Evolutionary conservation across 164 flowering plant genomes (phyloP).

Genomic region (Cinnamomum chago): DNA sequence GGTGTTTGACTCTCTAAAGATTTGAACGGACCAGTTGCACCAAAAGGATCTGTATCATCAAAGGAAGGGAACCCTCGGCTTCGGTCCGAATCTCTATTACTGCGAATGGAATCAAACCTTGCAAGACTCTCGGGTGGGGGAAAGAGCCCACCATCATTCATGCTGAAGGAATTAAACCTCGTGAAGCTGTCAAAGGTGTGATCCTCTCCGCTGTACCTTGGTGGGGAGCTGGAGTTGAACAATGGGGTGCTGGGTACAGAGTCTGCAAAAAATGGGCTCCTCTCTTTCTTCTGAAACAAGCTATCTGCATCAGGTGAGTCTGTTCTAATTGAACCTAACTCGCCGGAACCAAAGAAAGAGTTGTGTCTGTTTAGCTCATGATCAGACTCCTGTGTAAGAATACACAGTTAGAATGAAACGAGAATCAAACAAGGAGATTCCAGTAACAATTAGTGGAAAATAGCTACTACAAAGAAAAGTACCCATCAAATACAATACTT

Average conservation of each 20-base stretch:
- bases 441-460: background rate
- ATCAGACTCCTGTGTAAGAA: slow-evolving; percentile 44
- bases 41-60: slow-evolving; percentile 82
- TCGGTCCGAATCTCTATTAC: slow-evolving; percentile 32
- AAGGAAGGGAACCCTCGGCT: slow-evolving; percentile 43
- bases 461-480: background rate
- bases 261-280: slow-evolving; percentile 54
- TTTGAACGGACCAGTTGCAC: slow-evolving; percentile 72
- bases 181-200: slow-evolving; percentile 57
- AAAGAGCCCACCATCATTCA: slow-evolving; percentile 33
- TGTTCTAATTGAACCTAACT: slow-evolving; percentile 53
- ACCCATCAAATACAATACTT: too few relatives aligned
- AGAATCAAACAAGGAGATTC: background rate
- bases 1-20: slow-evolving; percentile 44
- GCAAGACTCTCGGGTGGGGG: slow-evolving; percentile 38
- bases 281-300: slow-evolving; percentile 28
- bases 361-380: slow-evolving; percentile 42
- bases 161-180: slow-evolving; percentile 68
- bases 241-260: slow-evolving; percentile 74
- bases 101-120: slow-evolving; percentile 54
- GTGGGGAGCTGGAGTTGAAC: slow-evolving; percentile 32
- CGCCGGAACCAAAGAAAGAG: slow-evolving; percentile 55
- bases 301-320: slow-evolving; percentile 52
- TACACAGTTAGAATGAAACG: background rate
- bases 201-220: slow-evolving; percentile 57